These are phyloP conservation scores for Colletotrichum tropicicola DNA, from an alignment of 2,329 filamentous ascomycete genomes.

Conservation along the genomic window DNA sequence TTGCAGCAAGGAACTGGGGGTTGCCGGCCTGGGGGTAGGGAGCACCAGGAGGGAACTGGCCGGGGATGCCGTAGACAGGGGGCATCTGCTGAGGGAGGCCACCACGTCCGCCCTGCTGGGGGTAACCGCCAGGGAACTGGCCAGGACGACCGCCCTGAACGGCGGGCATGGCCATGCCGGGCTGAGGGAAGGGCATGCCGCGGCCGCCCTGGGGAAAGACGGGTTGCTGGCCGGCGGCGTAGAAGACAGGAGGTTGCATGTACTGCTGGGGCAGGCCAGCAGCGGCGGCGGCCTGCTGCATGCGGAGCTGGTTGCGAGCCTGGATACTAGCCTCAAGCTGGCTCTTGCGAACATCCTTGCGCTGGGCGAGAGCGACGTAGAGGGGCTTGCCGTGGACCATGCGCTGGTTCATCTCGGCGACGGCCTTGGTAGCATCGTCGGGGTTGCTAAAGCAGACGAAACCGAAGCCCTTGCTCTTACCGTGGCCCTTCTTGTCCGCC, in stretches of 20 bases:
- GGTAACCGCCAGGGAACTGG: constrained; percentile 85
- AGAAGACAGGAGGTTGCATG: constrained; percentile 94
- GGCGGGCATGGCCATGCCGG: constrained; percentile 72
- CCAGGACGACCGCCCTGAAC: constrained; percentile 84
- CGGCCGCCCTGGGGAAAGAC: constrained; percentile 72
- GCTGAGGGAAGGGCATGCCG: constrained; percentile 73
- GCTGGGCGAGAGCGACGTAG: constrained; percentile 97
- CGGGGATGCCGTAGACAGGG: constrained; percentile 83
- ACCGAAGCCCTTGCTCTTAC: constrained; percentile 99
- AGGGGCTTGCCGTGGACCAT: constrained; percentile 98
- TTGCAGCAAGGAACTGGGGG: constrained; percentile 82
- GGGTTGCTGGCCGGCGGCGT: constrained; percentile 83
- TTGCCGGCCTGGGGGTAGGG: constrained; percentile 80
- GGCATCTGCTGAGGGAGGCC: constrained; percentile 88
- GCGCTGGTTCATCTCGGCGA: constrained; percentile 99
- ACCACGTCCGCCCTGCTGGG: constrained; percentile 88
- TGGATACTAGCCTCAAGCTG: constrained; percentile 99
- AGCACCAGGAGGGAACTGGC: constrained; percentile 79
- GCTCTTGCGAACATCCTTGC: constrained; percentile 99
- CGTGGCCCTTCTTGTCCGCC: constrained; percentile 71
- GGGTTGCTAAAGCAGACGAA: constrained; percentile 99
- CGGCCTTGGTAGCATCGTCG: constrained; percentile 98
- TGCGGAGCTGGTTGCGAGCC: constrained; percentile 96
- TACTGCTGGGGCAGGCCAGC: constrained; percentile 88
- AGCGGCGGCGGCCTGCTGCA: constrained; percentile 95